These are phyloP conservation scores for Apophysomyces trapeziformis DNA, from an alignment of 371 early-diverging fungal species.

Conservation along the genomic window DNA sequence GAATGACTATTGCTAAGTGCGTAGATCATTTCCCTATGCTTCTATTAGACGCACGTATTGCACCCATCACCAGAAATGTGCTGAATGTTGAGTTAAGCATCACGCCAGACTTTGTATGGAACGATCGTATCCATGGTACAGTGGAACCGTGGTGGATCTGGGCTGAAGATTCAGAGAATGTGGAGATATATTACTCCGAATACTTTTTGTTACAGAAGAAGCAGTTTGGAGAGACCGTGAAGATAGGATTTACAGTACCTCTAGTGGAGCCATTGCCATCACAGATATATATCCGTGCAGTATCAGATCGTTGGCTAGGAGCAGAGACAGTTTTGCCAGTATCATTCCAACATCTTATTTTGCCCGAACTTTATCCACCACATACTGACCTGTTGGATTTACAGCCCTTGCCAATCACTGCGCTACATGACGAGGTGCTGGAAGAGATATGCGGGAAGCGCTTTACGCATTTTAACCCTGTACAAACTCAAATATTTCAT, in stretches of 20 bases:
- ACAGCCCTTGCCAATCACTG: slow-evolving; percentile 87
- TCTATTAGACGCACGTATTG: slow-evolving; percentile 76
- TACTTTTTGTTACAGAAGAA: slow-evolving; percentile 57
- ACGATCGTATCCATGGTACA: slow-evolving; percentile 85
- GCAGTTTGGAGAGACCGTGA: slow-evolving; percentile 56
- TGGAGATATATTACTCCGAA: slow-evolving; percentile 62
- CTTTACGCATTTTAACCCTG: slow-evolving; percentile 95
- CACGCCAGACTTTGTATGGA: slow-evolving; percentile 91
- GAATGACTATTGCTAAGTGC: slow-evolving; percentile 67
- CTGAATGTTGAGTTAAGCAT: slow-evolving; percentile 80
- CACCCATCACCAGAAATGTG: slow-evolving; percentile 92
- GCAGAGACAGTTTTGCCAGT: slow-evolving; percentile 84
- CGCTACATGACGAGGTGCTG: slow-evolving; percentile 77
- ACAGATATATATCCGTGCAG: slow-evolving; percentile 86
- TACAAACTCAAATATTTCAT: slow-evolving; percentile 98
- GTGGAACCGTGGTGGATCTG: slow-evolving; percentile 95
- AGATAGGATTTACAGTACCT: slow-evolving; percentile 88
- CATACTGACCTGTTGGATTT: slow-evolving; percentile 90
- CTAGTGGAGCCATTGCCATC: slow-evolving; percentile 86
- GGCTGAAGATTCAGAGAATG: slow-evolving; percentile 82
- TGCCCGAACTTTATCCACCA: slow-evolving; percentile 81
- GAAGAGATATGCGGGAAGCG: slow-evolving; percentile 80
- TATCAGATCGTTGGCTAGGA: slow-evolving; percentile 95
- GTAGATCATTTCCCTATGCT: slow-evolving; percentile 89
- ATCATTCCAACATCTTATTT: slow-evolving; percentile 88